These are phyloP conservation scores for Blastobotrys parvus DNA, from an alignment of 805 yeast species.

Conservation along the genomic window DNA sequence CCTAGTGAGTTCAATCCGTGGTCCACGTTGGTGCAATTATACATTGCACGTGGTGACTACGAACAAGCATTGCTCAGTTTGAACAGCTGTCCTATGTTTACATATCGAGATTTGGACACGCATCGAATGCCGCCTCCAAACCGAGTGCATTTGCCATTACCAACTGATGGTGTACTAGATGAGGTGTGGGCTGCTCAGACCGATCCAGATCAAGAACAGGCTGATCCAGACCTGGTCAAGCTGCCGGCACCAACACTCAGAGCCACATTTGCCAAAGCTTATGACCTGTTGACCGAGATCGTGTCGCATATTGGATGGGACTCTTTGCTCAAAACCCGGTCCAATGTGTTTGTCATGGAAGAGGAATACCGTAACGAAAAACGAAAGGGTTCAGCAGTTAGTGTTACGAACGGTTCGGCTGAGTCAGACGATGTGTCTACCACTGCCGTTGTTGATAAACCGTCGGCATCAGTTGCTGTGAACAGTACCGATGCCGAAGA, in stretches of 20 bases:
- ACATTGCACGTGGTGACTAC: constrained; percentile 48
- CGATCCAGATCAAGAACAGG: constrained; percentile 24
- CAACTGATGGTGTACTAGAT: constrained; percentile 45
- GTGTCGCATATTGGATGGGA: constrained; percentile 79
- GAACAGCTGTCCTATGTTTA: constrained; percentile 69
- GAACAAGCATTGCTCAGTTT: constrained; percentile 55
- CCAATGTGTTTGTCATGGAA: constrained; percentile 74
- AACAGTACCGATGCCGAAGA: constrained; percentile 1
- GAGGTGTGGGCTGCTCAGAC: constrained; percentile 37
- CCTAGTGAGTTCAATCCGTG: constrained; percentile 73
- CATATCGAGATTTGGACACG: constrained; percentile 38
- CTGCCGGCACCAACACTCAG: constrained; percentile 44
- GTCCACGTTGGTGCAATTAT: constrained; percentile 54
- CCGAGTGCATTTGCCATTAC: constrained; percentile 40
- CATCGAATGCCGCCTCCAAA: constrained; percentile 38
- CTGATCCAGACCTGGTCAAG: constrained; percentile 41
- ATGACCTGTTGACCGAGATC: constrained; percentile 61
- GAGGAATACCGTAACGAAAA: constrained; percentile 45
- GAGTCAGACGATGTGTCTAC: constrained; percentile 7
- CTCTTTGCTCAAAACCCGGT: constrained; percentile 52
- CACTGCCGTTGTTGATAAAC: constrained; percentile 6
- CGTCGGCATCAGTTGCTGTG: not conserved
- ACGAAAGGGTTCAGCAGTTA: constrained; percentile 12
- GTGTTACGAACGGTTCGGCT: constrained; percentile 10
- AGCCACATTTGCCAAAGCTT: constrained; percentile 52